Evolutionary conservation across 176 grass and related monocot species (phyloP), one percentile per base, ranked within the genome.

Genomic region (Stipa capillata): DNA sequence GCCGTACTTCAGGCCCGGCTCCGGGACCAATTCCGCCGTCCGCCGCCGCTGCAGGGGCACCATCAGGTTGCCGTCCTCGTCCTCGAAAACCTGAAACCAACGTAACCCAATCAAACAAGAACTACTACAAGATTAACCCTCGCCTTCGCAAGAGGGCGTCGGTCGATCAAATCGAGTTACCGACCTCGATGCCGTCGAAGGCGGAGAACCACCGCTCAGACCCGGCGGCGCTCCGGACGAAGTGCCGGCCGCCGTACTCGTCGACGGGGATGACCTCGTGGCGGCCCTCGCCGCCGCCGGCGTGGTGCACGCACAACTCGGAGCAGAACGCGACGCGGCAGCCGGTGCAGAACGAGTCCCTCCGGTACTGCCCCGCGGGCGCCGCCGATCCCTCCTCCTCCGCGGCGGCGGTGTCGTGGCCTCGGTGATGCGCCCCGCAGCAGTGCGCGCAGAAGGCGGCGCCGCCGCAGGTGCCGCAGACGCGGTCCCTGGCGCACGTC

Each of bases 1-100:
- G 28, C 17, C 45, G 73, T 58, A 57, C 15, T 2, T 59, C 53
- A 76, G 37, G 23, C 73, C 73, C 8, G 73, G 53, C 36, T 41
- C 73, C 8, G 53, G 53, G 2, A 42, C 18, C 36, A 11, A 4
- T 8, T 6, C 8, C 18, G 7, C 25, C 36, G 73, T 43, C 4
- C 8, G 37, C 53, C 42, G 40, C 53, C 7, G 52, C 24, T 43
- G 8, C 36, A 41, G 52, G 15, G 73, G 73, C 52, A 76, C 53
- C 73, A 76, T 76, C 73, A 59, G 53, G 37, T 76, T 76, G 73
- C 53, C 73, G 37, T 76, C 53, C 73, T 59, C 41, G 73, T 76
- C 73, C 53, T 76, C 73, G 53, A 20, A 76, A 58, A 36, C 43
- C 53, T 76, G 73, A 36, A 24, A 42, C 49, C 34, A 76, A 42